phyloP scores from a whole-genome alignment of 768 basidiomycete genomes.

The Macrocybe gigantea region DNA sequence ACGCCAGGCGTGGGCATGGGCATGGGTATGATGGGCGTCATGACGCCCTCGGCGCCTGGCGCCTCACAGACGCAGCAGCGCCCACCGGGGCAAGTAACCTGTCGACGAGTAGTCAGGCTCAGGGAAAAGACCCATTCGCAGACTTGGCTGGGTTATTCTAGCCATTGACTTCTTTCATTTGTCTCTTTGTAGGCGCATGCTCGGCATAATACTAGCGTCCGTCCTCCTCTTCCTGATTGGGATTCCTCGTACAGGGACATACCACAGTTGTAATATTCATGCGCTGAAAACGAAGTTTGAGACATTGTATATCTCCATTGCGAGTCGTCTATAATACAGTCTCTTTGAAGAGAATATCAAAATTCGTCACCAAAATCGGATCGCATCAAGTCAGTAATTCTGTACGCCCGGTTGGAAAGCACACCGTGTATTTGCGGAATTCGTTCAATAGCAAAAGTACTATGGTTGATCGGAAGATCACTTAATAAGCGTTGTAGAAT shows the following conservation, averaged over 20 bases:
- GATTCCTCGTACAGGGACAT: not conserved
- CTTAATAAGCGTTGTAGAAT: too few relatives aligned
- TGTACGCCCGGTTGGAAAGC: too few relatives aligned
- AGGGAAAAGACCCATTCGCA: constrained; percentile 78
- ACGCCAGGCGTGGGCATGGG: constrained; percentile 7
- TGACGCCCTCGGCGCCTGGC: constrained; percentile 16
- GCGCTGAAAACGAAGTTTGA: not conserved
- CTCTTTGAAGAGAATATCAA: not conserved
- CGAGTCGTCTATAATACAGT: not conserved
- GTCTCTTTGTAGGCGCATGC: too few relatives aligned
- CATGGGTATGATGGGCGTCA: constrained; percentile 9
- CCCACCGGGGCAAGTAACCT: constrained; percentile 1
- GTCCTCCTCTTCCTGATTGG: not conserved
- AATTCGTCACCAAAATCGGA: not conserved
- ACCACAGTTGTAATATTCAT: not conserved
- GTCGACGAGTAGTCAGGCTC: constrained; percentile 14
- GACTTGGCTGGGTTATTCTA: constrained; percentile 76
- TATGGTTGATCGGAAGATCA: too few relatives aligned
- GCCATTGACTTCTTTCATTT: not conserved
- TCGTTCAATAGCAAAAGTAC: too few relatives aligned
- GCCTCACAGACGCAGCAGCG: constrained; percentile 13
- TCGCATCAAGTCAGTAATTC: too few relatives aligned
- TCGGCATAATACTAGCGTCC: too few relatives aligned
- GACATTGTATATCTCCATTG: not conserved
- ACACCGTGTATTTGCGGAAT: too few relatives aligned